Evolutionary conservation across 2,329 filamentous ascomycete species (phyloP).

Genomic region (Sporothrix sp.): DNA sequence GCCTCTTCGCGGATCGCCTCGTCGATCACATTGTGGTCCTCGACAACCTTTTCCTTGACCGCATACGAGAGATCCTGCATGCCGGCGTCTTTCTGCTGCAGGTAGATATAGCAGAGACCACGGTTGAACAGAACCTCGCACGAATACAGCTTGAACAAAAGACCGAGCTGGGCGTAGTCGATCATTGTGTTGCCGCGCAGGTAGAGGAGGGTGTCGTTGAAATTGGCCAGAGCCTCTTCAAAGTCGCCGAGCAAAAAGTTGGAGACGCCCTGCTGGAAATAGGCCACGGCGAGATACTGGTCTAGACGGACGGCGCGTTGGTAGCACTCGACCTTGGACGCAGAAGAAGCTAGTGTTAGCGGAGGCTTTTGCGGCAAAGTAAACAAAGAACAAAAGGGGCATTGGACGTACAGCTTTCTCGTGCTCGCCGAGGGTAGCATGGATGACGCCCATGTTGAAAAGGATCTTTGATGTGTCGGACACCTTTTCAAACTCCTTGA

Average conservation of each 20-base stretch:
- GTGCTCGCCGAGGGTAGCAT: conserved; percentile 92
- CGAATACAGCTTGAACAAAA: conserved; percentile 93
- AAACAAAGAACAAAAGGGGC: neutral
- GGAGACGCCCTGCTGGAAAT: conserved; percentile 96
- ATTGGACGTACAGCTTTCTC: conserved; percentile 70
- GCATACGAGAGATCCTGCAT: conserved; percentile 87
- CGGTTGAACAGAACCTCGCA: conserved; percentile 98
- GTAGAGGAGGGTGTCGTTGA: conserved; percentile 95
- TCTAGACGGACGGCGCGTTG: conserved; percentile 84
- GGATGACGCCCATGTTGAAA: conserved; percentile 97
- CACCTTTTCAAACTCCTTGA: conserved; percentile 76
- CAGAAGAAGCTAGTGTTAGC: conserved; percentile 7
- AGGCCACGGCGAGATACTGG: conserved; percentile 92
- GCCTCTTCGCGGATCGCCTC: conserved; percentile 90
- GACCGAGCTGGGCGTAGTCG: conserved; percentile 90
- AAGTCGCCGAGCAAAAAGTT: conserved; percentile 97
- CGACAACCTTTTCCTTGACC: conserved; percentile 89
- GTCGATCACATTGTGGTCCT: conserved; percentile 95
- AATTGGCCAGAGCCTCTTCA: conserved; percentile 92
- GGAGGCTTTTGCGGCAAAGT: neutral
- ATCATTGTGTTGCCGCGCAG: conserved; percentile 94
- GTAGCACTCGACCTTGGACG: conserved; percentile 75
- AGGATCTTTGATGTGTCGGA: conserved; percentile 95
- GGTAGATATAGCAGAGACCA: conserved; percentile 92
- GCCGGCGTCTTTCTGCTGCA: conserved; percentile 82